Percentiles rank a stretch among this genome's conserved stretches.
Evolutionary conservation across 2,329 filamentous ascomycete genomes (phyloP).

Genomic region (Hawksworthiomyces lignivorus): DNA sequence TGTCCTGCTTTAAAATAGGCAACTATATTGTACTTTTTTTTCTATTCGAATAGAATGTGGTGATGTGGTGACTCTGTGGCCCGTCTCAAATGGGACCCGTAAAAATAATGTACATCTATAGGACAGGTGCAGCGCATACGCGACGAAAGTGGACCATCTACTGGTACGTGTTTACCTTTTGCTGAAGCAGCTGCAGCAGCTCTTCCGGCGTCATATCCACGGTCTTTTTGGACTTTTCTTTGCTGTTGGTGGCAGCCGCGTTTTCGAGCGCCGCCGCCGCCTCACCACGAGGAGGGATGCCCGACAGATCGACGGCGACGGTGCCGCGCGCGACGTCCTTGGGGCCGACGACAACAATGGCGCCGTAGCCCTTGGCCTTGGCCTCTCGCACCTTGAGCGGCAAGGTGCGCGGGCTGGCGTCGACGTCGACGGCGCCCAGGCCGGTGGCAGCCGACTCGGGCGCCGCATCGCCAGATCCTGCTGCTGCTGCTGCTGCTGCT

Average conservation of each 20-base stretch:
- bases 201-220: conserved; percentile 33
- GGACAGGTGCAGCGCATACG: too few species aligned
- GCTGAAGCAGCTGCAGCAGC: conserved; percentile 36
- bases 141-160: too few species aligned
- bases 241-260: background rate
- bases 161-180: conserved; percentile 40
- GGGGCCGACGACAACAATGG: conserved; percentile 66
- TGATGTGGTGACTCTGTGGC: too few species aligned
- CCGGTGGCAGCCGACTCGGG: conserved; percentile 42
- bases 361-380: conserved; percentile 62
- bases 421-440: conserved; percentile 59
- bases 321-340: conserved; percentile 51
- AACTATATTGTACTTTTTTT: too few species aligned
- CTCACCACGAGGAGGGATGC: conserved; percentile 8
- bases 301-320: conserved; percentile 40
- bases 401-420: conserved; percentile 54
- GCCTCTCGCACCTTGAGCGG: conserved; percentile 66
- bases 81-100: too few species aligned
- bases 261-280: background rate
- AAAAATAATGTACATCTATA: too few species aligned
- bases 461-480: conserved; percentile 21
- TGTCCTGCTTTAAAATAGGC: too few species aligned
- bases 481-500: background rate
- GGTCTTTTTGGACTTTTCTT: conserved; percentile 4
- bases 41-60: too few species aligned